Percentiles rank a stretch among this genome's conserved stretches.
phyloP scores from a whole-genome alignment of 2,329 filamentous ascomycete genomes.

The Metarhizium brunneum region DNA sequence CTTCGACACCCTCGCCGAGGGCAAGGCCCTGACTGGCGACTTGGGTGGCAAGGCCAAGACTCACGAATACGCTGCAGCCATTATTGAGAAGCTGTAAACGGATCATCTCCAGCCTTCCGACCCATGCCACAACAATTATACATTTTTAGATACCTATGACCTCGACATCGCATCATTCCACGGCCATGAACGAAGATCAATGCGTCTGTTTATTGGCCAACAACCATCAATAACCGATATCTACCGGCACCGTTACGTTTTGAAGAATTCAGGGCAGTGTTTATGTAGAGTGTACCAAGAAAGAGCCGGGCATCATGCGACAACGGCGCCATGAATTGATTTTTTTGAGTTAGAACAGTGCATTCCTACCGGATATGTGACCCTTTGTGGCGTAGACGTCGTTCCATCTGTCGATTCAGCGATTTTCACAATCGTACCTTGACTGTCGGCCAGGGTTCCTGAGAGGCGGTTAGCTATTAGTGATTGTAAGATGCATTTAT shows the following conservation, averaged over 20 bases:
- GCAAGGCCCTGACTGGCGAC: slow-evolving; percentile 93
- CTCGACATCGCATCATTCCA: background rate
- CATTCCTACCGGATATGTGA: background rate
- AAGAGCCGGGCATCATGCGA: slow-evolving; percentile 15
- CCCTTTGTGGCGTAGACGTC: too few relatives aligned
- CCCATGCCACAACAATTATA: background rate
- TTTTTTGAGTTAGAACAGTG: background rate
- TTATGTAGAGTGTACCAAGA: slow-evolving; percentile 20
- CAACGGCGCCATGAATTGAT: slow-evolving; percentile 18
- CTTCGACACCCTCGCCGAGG: slow-evolving; percentile 90
- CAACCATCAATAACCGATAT: slow-evolving; percentile 1
- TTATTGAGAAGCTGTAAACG: slow-evolving; percentile 61
- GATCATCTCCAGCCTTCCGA: background rate
- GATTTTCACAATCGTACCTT: background rate
- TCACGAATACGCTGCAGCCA: slow-evolving; percentile 83
- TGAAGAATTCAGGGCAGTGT: slow-evolving; percentile 15
- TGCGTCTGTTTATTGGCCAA: background rate
- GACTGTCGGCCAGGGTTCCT: background rate
- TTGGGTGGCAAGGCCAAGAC: slow-evolving; percentile 95
- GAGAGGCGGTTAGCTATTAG: too few relatives aligned
- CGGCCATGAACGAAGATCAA: background rate
- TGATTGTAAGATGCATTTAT: too few relatives aligned
- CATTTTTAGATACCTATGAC: slow-evolving; percentile 2
- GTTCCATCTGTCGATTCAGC: too few relatives aligned
- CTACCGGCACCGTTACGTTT: slow-evolving; percentile 3